phyloP scores from a whole-genome alignment of 257 asterid species.

The Voacanga thouarsii region DNA sequence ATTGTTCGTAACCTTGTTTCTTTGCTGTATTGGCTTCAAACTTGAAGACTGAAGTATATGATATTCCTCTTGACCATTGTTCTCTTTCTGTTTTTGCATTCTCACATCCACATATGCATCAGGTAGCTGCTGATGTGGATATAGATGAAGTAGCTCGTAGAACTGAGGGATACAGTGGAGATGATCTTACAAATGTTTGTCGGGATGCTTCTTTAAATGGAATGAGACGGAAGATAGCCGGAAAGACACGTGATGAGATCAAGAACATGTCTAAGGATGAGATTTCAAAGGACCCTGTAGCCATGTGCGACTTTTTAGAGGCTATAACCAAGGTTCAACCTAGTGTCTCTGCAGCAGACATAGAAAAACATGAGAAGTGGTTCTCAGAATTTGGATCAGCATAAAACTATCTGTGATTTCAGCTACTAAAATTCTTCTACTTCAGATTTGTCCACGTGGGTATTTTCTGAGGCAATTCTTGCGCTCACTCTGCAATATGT shows the following conservation, averaged over 20 bases:
- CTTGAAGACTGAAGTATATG: neutral
- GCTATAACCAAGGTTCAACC: constrained; percentile 91
- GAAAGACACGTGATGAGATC: constrained; percentile 86
- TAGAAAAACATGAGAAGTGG: constrained; percentile 96
- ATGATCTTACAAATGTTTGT: constrained; percentile 90
- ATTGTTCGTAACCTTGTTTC: neutral
- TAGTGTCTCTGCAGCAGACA: constrained; percentile 91
- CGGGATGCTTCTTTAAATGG: constrained; percentile 93
- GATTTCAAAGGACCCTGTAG: constrained; percentile 84
- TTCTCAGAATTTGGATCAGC: constrained; percentile 89
- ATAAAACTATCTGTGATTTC: constrained; percentile 22
- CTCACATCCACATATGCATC: constrained; percentile 2
- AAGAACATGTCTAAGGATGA: constrained; percentile 92
- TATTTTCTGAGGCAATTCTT: constrained; percentile 5
- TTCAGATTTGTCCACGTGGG: neutral
- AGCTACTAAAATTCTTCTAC: neutral
- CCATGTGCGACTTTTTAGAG: constrained; percentile 91
- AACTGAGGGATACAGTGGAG: constrained; percentile 98
- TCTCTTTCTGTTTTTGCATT: neutral
- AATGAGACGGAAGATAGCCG: constrained; percentile 59
- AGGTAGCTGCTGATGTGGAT: constrained; percentile 96
- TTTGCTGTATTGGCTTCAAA: neutral
- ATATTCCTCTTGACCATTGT: neutral
- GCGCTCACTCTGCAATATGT: neutral
- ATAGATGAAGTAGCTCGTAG: constrained; percentile 85